Percentiles rank a stretch among this genome's conserved stretches.
These are phyloP conservation scores for Rhazya stricta DNA, from an alignment of 257 asterid genomes.

Conservation along the genomic window DNA sequence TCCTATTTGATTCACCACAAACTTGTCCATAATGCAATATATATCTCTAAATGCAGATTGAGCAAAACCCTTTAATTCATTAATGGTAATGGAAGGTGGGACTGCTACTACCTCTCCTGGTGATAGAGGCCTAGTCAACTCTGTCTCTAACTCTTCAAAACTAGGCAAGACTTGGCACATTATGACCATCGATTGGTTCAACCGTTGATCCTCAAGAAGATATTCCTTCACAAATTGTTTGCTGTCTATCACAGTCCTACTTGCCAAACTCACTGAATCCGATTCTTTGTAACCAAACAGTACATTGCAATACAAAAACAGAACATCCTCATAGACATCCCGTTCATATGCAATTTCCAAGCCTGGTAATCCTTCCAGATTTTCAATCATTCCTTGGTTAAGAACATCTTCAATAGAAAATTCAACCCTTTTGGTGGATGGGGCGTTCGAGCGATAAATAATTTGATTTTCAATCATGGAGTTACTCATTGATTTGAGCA, in stretches of 20 bases:
- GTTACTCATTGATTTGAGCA: constrained; percentile 26
- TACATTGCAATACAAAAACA: constrained; percentile 45
- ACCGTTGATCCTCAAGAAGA: constrained; percentile 22
- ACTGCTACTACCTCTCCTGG: constrained; percentile 67
- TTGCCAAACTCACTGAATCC: constrained; percentile 23
- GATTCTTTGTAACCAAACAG: constrained; percentile 34
- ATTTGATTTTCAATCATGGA: constrained; percentile 25
- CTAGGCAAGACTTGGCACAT: constrained; percentile 62
- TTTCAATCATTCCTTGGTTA: constrained; percentile 10
- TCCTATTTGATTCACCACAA: constrained; percentile 61
- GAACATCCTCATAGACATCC: constrained; percentile 36
- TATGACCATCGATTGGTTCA: constrained; percentile 30
- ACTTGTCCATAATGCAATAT: constrained; percentile 57
- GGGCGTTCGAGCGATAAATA: constrained; percentile 18
- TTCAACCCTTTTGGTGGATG: constrained; percentile 29
- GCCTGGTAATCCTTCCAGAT: constrained; percentile 21
- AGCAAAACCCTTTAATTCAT: constrained; percentile 46
- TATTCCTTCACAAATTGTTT: constrained; percentile 53
- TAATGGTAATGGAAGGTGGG: constrained; percentile 38
- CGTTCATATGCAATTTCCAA: not conserved
- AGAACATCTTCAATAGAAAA: constrained; percentile 19
- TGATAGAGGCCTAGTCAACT: constrained; percentile 44
- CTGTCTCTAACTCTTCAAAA: constrained; percentile 67
- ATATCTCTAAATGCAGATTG: constrained; percentile 71
- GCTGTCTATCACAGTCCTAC: constrained; percentile 35